Evolutionary conservation across 1,139 yeast genomes (phyloP).

Genomic region (Hansenula lynferdii): DNA sequence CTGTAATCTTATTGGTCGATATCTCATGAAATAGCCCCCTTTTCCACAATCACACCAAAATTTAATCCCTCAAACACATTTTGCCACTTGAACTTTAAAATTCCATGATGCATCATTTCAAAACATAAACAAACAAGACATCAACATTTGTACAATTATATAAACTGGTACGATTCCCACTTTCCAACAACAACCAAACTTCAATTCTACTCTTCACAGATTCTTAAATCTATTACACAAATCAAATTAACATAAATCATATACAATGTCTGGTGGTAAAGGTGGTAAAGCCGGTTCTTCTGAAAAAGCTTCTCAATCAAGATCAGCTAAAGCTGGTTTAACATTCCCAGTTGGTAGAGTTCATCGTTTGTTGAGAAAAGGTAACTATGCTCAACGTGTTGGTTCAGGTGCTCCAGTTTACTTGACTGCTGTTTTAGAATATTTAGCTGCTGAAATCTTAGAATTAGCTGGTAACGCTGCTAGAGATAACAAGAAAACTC

Average conservation of each 20-base stretch:
- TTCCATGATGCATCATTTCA: no score
- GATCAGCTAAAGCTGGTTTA: conserved; percentile 98
- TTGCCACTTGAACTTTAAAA: no score
- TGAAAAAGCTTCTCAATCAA: conserved; percentile 93
- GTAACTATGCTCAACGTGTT: conserved; percentile 98
- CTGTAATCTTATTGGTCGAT: conserved; percentile 31
- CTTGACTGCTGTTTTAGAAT: conserved; percentile 93
- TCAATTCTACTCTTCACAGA: background rate
- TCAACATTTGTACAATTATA: background rate
- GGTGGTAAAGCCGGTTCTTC: conserved; percentile 95
- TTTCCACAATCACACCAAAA: conserved; percentile 58
- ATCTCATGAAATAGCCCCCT: conserved; percentile 34
- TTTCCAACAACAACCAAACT: background rate
- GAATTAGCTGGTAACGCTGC: conserved; percentile 99
- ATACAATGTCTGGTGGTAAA: conserved; percentile 93
- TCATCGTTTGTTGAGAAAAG: conserved; percentile 94
- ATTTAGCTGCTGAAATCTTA: conserved; percentile 93
- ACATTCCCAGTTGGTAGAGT: conserved; percentile 99
- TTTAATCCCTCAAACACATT: no score
- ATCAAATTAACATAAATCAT: conserved; percentile 8
- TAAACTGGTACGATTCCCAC: background rate
- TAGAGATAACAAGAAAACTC: conserved; percentile 95
- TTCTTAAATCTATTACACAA: background rate
- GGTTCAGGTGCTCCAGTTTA: conserved; percentile 99
- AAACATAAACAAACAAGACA: background rate